Evolutionary conservation across 495 filamentous ascomycete species (phyloP).

Genomic region (Aspergillus wentii): DNA sequence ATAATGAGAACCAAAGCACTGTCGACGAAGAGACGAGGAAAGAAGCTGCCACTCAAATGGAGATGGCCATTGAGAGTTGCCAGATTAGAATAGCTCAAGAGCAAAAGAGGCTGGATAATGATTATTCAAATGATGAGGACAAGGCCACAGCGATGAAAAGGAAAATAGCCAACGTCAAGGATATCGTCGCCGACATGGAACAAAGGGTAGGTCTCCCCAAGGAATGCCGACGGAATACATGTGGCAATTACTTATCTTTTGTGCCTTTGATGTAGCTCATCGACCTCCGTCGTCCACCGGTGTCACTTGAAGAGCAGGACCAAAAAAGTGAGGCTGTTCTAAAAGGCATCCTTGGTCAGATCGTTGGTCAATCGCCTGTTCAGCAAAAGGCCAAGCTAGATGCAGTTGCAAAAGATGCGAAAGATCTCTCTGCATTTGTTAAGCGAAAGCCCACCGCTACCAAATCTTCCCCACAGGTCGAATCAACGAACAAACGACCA

Average conservation of each 20-base stretch:
- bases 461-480: constrained; percentile 10
- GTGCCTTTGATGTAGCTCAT: constrained; percentile 48
- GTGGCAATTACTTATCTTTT: constrained; percentile 11
- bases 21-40: constrained; percentile 66
- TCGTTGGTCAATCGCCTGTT: constrained; percentile 60
- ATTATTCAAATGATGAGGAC: constrained; percentile 46
- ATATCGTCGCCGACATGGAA: constrained; percentile 85
- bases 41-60: constrained; percentile 72
- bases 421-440: constrained; percentile 81
- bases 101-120: constrained; percentile 55
- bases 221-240: no score
- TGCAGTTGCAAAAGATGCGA: constrained; percentile 74
- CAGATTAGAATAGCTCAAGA: constrained; percentile 70
- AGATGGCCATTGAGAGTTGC: constrained; percentile 77
- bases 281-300: constrained; percentile 69
- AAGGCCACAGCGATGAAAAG: constrained; percentile 51
- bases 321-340: constrained; percentile 45
- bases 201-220: constrained; percentile 62
- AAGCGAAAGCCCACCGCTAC: constrained; percentile 54
- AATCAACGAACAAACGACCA: constrained; percentile 21
- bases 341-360: constrained; percentile 66
- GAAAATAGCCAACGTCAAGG: constrained; percentile 76
- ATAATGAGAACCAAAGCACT: constrained; percentile 23
- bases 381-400: constrained; percentile 64
- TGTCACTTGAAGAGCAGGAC: constrained; percentile 53